A percentile compares a stretch with the other conserved stretches of the same genome.
Conservation (phyloP, 2,329 filamentous ascomycete genomes). For the Fusarium praegraminearum region DNA sequence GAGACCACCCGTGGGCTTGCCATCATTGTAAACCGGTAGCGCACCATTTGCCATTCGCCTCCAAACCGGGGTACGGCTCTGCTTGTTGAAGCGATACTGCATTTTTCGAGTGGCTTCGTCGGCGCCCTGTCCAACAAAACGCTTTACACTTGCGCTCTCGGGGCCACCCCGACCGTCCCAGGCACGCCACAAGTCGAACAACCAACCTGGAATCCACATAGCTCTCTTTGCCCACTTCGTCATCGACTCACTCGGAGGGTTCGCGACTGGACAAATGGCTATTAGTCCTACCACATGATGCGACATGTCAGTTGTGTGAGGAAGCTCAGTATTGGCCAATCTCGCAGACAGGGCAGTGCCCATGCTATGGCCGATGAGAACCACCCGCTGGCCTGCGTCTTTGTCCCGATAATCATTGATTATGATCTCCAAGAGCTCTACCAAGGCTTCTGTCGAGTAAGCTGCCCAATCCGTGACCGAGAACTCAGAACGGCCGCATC, state of each 20-base stretch:
- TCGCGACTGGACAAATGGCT: conserved; percentile 82
- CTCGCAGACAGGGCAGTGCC: conserved; percentile 82
- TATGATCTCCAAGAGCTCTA: conserved; percentile 78
- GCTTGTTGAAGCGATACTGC: conserved; percentile 81
- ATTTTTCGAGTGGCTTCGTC: conserved; percentile 74
- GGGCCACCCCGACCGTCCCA: conserved; percentile 85
- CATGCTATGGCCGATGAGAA: conserved; percentile 91
- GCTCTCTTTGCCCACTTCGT: conserved; percentile 63
- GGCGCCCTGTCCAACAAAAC: conserved; percentile 78
- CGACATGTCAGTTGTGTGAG: conserved; percentile 65
- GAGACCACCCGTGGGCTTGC: conserved; percentile 70
- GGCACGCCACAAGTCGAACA: conserved; percentile 81
- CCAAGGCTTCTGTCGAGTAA: conserved; percentile 81
- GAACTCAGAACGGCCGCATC: conserved; percentile 86
- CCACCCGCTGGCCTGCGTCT: conserved; percentile 74
- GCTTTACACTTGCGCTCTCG: conserved; percentile 80
- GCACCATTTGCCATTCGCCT: conserved; percentile 82
- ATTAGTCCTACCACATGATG: conserved; percentile 79
- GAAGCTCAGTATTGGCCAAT: conserved; percentile 64
- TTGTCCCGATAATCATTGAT: conserved; percentile 80
- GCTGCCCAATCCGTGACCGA: conserved; percentile 77
- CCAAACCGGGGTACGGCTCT: conserved; percentile 86
- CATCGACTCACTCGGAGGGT: conserved; percentile 66
- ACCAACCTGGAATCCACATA: conserved; percentile 74
- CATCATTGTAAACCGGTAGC: conserved; percentile 70